Conservation (phyloP, 2,329 filamentous ascomycete genomes). For the Cordyceps javanica region DNA sequence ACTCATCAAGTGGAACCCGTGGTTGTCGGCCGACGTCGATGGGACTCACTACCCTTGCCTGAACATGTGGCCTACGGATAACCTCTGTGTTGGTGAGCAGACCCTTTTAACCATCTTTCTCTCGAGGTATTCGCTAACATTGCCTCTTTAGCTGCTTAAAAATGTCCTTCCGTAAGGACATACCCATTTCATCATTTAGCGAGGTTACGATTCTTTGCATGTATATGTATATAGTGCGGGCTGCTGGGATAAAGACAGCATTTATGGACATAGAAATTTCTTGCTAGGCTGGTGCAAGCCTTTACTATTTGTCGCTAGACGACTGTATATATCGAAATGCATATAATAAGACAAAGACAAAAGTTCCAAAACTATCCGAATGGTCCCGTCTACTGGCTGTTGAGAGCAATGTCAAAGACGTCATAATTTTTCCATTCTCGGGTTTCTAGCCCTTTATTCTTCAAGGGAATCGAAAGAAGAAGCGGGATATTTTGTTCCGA, state of each 20-base stretch:
- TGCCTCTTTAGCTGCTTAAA: background rate
- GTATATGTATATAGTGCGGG: background rate
- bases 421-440: slow-evolving; percentile 32
- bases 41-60: slow-evolving; percentile 8
- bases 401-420: slow-evolving; percentile 32
- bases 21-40: slow-evolving; percentile 7
- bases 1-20: slow-evolving; percentile 12
- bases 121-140: background rate
- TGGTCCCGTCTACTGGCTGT: slow-evolving; percentile 15
- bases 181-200: background rate
- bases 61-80: slow-evolving; percentile 8
- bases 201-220: background rate
- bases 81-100: slow-evolving; percentile 11
- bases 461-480: slow-evolving; percentile 24
- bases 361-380: background rate
- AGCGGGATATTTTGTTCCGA: slow-evolving; percentile 33
- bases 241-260: background rate
- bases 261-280: background rate
- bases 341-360: background rate
- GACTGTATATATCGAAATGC: background rate
- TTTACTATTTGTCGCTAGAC: background rate
- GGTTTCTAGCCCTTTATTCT: slow-evolving; percentile 1
- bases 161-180: background rate
- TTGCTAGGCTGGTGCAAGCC: too few species aligned
- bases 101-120: background rate